Conservation (phyloP, 148 eudicot genomes). For the Persicaria tinctoria region DNA sequence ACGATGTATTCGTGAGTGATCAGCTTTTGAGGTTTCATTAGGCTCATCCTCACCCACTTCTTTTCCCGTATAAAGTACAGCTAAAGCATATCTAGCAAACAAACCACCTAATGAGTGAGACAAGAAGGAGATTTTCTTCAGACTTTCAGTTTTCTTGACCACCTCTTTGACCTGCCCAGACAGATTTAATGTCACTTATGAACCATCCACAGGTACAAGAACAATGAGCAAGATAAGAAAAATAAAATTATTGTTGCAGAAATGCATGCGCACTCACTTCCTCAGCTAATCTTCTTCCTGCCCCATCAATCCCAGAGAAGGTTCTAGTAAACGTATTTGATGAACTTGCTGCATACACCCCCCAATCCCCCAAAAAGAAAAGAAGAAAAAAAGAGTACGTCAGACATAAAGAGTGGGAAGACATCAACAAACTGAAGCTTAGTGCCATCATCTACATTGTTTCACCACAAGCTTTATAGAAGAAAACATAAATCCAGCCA, state of each 20-base stretch:
- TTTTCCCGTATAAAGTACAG: constrained; percentile 49
- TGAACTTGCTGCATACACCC: constrained; percentile 67
- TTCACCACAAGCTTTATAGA: background rate
- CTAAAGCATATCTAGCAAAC: constrained; percentile 85
- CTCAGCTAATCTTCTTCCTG: constrained; percentile 90
- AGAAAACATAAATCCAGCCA: constrained; percentile 4
- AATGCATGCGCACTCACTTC: constrained; percentile 52
- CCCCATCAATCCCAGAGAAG: constrained; percentile 84
- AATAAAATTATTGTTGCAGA: background rate
- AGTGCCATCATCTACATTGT: background rate
- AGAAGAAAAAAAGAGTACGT: background rate
- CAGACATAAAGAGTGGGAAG: background rate
- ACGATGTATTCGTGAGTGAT: constrained; percentile 28
- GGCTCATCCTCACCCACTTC: constrained; percentile 17
- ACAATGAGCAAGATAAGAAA: constrained; percentile 4
- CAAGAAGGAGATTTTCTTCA: constrained; percentile 83
- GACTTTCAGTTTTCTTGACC: constrained; percentile 58
- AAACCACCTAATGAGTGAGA: constrained; percentile 98
- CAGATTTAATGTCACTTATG: constrained; percentile 11
- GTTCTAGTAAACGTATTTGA: constrained; percentile 80
- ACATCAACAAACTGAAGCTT: background rate
- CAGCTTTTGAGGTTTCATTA: constrained; percentile 26
- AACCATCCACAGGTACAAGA: background rate
- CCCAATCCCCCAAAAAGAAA: background rate
- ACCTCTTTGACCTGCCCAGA: constrained; percentile 60